phyloP scores from a whole-genome alignment of 2,329 filamentous ascomycete species.

The Ophiocordyceps camponoti-rufipedis region DNA sequence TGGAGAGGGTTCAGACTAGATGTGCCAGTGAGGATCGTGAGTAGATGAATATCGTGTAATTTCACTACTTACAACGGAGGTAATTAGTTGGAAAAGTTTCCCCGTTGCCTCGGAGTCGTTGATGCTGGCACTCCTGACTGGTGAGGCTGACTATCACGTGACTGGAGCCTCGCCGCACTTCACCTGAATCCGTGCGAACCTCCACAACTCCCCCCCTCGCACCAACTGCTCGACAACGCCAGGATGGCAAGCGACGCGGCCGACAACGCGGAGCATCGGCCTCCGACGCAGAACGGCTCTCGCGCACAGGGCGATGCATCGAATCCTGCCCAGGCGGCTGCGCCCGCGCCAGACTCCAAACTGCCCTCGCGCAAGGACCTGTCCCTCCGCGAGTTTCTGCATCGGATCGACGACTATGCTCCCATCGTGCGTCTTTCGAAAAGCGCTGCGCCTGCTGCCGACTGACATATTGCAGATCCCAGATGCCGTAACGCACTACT shows the following conservation, averaged over 20 bases:
- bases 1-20: no score
- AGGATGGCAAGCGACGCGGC: constrained; percentile 18
- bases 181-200: not conserved
- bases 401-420: constrained; percentile 96
- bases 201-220: not conserved
- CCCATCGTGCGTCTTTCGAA: constrained; percentile 57
- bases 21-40: no score
- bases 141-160: no score
- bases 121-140: no score
- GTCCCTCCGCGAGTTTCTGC: constrained; percentile 77
- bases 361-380: constrained; percentile 76
- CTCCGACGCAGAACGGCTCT: constrained; percentile 10
- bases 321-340: constrained; percentile 21
- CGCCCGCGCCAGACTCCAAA: constrained; percentile 36
- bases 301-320: constrained; percentile 5
- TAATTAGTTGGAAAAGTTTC: no score
- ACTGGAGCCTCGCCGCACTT: not conserved
- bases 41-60: no score
- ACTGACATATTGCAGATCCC: constrained; percentile 49
- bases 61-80: no score
- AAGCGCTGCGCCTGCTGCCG: not conserved
- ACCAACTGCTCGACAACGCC: constrained; percentile 1
- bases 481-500: constrained; percentile 94
- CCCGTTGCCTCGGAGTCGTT: no score
- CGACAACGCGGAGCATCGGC: constrained; percentile 13